phyloP scores from a whole-genome alignment of 192 early-diverging fungal genomes.

The Haplosporangium gracile region DNA sequence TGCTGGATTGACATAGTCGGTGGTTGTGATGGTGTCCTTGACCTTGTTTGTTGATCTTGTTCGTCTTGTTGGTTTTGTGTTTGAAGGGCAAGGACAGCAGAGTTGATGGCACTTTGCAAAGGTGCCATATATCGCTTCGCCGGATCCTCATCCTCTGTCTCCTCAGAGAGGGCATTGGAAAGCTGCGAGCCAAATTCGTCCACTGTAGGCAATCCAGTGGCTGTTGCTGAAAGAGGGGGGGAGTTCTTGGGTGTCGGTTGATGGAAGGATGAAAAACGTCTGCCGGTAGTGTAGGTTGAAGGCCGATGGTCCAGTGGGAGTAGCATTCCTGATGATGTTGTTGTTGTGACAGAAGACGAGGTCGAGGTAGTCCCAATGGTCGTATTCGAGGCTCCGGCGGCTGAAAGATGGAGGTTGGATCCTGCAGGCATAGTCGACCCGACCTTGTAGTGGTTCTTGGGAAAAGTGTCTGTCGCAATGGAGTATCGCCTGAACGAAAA shows the following conservation, averaged over 20 bases:
- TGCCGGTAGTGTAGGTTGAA: slow-evolving; percentile 23
- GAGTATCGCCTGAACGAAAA: slow-evolving; percentile 54
- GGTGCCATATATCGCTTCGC: slow-evolving; percentile 45
- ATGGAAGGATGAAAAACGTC: slow-evolving; percentile 52
- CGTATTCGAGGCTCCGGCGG: background rate
- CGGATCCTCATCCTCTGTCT: slow-evolving; percentile 49
- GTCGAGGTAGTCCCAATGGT: slow-evolving; percentile 21
- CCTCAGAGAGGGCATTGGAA: slow-evolving; percentile 31
- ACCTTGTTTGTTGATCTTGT: background rate
- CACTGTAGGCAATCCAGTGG: slow-evolving; percentile 18
- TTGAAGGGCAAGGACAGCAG: slow-evolving; percentile 43
- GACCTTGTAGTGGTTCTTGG: slow-evolving; percentile 44
- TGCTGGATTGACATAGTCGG: background rate
- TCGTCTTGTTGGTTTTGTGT: slow-evolving; percentile 8
- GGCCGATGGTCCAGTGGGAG: slow-evolving; percentile 32
- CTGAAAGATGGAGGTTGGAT: slow-evolving; percentile 1
- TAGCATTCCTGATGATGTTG: slow-evolving; percentile 25
- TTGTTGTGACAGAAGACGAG: slow-evolving; percentile 9
- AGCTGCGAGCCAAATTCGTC: slow-evolving; percentile 35
- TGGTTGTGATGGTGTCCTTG: background rate
- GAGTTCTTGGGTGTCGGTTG: slow-evolving; percentile 57
- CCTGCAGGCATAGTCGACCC: slow-evolving; percentile 36
- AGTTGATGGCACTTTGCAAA: slow-evolving; percentile 31
- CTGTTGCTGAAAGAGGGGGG: slow-evolving; percentile 45
- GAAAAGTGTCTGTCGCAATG: slow-evolving; percentile 55